Conservation (phyloP, 176 grass and related monocot genomes). For the Dactylis glomerata region DNA sequence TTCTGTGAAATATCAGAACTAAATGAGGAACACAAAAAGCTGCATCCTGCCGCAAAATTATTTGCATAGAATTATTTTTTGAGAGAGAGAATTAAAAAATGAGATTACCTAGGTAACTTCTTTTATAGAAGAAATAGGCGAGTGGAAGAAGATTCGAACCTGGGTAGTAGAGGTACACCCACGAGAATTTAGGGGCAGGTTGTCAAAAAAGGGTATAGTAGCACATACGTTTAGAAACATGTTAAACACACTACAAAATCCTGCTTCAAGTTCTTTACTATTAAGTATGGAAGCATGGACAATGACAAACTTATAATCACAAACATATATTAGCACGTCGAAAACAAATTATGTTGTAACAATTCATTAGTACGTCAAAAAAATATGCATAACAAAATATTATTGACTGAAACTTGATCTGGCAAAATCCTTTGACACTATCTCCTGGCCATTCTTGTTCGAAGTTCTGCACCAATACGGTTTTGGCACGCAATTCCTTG, state of each 20-base stretch:
- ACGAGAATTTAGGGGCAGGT: neutral
- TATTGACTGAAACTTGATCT: neutral
- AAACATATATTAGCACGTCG: constrained; percentile 12
- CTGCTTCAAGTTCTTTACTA: neutral
- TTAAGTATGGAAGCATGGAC: neutral
- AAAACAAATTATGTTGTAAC: neutral
- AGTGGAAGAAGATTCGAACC: too few species aligned
- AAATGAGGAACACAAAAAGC: neutral
- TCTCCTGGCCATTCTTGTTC: neutral
- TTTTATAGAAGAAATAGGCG: too few species aligned
- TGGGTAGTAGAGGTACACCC: too few species aligned
- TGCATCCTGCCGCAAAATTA: neutral
- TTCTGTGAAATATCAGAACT: neutral
- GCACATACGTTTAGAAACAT: constrained; percentile 6
- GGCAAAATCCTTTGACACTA: too few species aligned
- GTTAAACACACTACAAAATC: neutral
- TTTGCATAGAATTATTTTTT: constrained; percentile 5
- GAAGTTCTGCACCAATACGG: neutral
- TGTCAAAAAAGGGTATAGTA: neutral
- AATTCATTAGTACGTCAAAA: neutral
- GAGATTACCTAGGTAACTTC: too few species aligned
- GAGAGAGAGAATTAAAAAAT: too few species aligned
- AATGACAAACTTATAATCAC: constrained; percentile 17
- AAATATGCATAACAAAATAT: constrained; percentile 11
- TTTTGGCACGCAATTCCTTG: neutral